These are phyloP conservation scores for Colletotrichum sidae DNA, from an alignment of 2,329 filamentous ascomycete genomes.

Conservation along the genomic window DNA sequence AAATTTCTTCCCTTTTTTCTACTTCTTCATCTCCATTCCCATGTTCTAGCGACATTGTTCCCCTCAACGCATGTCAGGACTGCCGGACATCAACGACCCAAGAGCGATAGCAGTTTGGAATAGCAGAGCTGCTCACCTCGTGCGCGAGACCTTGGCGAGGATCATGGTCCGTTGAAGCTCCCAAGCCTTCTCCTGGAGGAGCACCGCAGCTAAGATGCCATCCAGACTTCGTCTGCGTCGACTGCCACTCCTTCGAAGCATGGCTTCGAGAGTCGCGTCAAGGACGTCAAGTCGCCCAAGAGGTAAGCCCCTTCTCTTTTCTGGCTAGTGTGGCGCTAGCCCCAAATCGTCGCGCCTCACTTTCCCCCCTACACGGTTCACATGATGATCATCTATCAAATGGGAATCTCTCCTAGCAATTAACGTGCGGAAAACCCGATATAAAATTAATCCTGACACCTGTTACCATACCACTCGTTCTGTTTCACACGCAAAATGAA, in stretches of 20 bases:
- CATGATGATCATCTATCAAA: conserved; percentile 90
- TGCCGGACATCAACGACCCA: conserved; percentile 38
- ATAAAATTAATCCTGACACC: conserved; percentile 74
- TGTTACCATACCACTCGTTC: conserved; percentile 36
- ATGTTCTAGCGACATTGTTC: conserved; percentile 27
- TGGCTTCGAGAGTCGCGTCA: conserved; percentile 83
- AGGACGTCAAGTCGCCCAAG: conserved; percentile 88
- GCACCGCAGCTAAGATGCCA: conserved; percentile 36
- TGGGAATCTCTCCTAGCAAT: conserved; percentile 99
- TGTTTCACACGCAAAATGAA: conserved; percentile 7
- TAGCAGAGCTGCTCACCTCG: conserved; percentile 37
- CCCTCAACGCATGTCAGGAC: conserved; percentile 41
- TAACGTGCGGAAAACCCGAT: conserved; percentile 88
- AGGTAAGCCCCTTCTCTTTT: conserved; percentile 71
- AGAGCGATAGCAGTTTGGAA: conserved; percentile 38
- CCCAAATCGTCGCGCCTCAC: conserved; percentile 13
- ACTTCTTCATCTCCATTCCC: conserved; percentile 13
- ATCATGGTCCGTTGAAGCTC: conserved; percentile 39
- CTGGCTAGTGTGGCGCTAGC: conserved; percentile 29
- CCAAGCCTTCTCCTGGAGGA: conserved; percentile 10
- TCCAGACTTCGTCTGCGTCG: conserved; percentile 77
- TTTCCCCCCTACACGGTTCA: conserved; percentile 43
- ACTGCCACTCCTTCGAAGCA: conserved; percentile 77
- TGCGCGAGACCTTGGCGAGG: conserved; percentile 39
- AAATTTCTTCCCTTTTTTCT: conserved; percentile 28